Evolutionary conservation across 805 yeast genomes (phyloP).

Genomic region (Saccharomycopsis malanga): DNA sequence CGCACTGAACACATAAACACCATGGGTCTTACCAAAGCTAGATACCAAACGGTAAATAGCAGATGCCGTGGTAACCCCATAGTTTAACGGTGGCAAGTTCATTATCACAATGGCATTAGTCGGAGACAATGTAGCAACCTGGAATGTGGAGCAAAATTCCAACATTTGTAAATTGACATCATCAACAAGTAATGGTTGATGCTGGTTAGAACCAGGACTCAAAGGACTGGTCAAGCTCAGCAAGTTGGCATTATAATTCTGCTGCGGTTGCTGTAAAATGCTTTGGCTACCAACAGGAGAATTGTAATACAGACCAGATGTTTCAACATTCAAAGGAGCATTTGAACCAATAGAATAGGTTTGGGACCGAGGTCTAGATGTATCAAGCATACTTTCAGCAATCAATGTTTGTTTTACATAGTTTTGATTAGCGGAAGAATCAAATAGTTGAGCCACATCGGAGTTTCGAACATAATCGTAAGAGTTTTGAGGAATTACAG

Average conservation of each 20-base stretch:
- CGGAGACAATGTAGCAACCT: constrained; percentile 65
- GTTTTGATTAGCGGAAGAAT: neutral
- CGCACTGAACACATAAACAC: constrained; percentile 51
- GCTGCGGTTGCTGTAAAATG: neutral
- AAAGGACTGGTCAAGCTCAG: constrained; percentile 26
- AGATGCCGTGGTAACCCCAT: constrained; percentile 48
- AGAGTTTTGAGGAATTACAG: neutral
- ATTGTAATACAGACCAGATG: neutral
- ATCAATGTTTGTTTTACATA: neutral
- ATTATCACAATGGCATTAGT: constrained; percentile 72
- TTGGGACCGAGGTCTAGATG: constrained; percentile 33
- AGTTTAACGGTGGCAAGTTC: constrained; percentile 58
- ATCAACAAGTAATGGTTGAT: constrained; percentile 40
- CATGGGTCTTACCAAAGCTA: constrained; percentile 53
- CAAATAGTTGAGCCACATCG: neutral
- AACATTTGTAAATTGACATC: constrained; percentile 53
- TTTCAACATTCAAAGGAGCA: neutral
- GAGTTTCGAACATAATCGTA: neutral
- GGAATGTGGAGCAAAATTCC: constrained; percentile 62
- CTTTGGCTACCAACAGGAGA: neutral
- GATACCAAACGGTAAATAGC: constrained; percentile 47
- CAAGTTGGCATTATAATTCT: neutral
- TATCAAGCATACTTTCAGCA: constrained; percentile 17
- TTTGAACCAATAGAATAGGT: constrained; percentile 30
- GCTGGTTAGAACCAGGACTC: constrained; percentile 15